phyloP scores from a whole-genome alignment of 108 stramenopile genomes.

The Cyclotella cryptica region DNA sequence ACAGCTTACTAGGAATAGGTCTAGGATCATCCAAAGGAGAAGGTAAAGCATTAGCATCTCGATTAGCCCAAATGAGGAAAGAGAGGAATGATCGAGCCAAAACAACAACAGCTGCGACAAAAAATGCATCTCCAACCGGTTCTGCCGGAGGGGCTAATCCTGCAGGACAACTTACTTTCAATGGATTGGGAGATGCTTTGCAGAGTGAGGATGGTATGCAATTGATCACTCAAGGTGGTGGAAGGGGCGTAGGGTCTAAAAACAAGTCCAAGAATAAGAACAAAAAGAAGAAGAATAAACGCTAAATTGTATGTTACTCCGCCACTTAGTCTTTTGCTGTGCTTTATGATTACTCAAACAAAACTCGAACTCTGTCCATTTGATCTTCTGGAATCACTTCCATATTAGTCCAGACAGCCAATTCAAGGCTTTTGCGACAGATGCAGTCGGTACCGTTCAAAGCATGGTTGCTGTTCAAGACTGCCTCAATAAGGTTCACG shows the following conservation, averaged over 20 bases:
- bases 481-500: slow-evolving; percentile 11
- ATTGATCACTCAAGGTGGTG: slow-evolving; percentile 36
- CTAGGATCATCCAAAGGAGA: slow-evolving; percentile 57
- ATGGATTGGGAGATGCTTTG: slow-evolving; percentile 16
- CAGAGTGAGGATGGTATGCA: slow-evolving; percentile 23
- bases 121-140: not conserved
- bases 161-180: slow-evolving; percentile 34
- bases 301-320: slow-evolving; percentile 5
- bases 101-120: slow-evolving; percentile 20
- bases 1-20: slow-evolving; percentile 85
- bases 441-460: slow-evolving; percentile 12
- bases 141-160: slow-evolving; percentile 5
- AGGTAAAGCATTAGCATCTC: slow-evolving; percentile 65
- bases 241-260: slow-evolving; percentile 16
- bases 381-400: slow-evolving; percentile 9
- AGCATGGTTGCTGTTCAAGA: slow-evolving; percentile 1
- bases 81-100: slow-evolving; percentile 70
- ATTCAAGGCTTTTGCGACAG: slow-evolving; percentile 14
- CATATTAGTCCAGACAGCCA: slow-evolving; percentile 19
- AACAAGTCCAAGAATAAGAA: slow-evolving; percentile 53
- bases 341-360: slow-evolving; percentile 1
- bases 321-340: not conserved
- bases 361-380: not conserved
- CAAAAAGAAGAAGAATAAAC: slow-evolving; percentile 55
- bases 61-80: slow-evolving; percentile 69